Evolutionary conservation across 73 alveolate species (phyloP), one percentile per base, ranked within the genome.

Genomic region (Paramecium sexaurelia): DNA sequence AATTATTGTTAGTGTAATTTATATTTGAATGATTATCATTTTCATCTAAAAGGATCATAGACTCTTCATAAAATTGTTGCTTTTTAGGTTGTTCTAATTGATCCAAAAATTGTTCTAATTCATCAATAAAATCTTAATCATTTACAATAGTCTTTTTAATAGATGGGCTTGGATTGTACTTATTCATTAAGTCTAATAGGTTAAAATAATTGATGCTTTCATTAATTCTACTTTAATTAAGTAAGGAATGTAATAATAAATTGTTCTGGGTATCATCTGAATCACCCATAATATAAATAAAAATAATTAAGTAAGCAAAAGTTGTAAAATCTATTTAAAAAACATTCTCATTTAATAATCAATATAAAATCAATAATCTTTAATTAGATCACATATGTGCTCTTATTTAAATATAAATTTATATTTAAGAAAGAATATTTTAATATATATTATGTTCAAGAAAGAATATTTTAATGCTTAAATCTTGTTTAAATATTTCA

Each of bases 401-500:
- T n/a, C 67, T 51, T 15, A n/a, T 51, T 17, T 51, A 51, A 1
- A 51, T 51, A 51, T 51, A 4, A 17, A 51, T 51, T 17, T 51
- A 51, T 20, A 35, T 35, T 4, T 35, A 2, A 2, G n/a, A n/a
- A n/a, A n/a, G n/a, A n/a, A n/a, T n/a, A n/a, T n/a, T n/a, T n/a
- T n/a, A n/a, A n/a, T n/a, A n/a, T n/a, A n/a, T n/a, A n/a, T n/a
- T n/a, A 51, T 51, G 67, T 51, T 51, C 17, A 61, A 29, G 43
- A 61, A 41, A 61, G 83, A 61, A 61, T 11, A 29, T 29, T 61
- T 61, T 45, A 41, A 78, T 78, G 90, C 90, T 78, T 17, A 78
- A 78, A 78, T 78, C 90, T 78, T 78, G 90, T 78, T 78, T 78
- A 78, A 78, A 78, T 29, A 41, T 78, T 29, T 78, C 55, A 78